These are phyloP conservation scores for Brettanomyces naardenensis DNA, from an alignment of 805 yeast genomes.

Conservation along the genomic window DNA sequence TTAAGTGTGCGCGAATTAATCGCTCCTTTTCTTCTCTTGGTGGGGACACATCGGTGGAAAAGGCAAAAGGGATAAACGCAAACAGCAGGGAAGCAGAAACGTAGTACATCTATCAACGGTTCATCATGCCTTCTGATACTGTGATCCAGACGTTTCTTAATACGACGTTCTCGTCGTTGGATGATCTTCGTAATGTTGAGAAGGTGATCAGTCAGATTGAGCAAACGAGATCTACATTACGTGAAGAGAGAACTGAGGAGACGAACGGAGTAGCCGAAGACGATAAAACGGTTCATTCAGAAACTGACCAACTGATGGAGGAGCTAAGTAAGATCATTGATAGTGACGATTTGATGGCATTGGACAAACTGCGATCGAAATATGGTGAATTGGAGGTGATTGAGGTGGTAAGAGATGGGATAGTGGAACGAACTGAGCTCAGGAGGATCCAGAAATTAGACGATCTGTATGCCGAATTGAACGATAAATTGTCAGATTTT, in stretches of 20 bases:
- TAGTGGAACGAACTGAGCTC: constrained; percentile 6
- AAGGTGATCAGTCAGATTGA: neutral
- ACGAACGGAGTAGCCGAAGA: neutral
- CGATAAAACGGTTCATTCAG: neutral
- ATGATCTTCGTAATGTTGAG: constrained; percentile 1
- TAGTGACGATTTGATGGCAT: neutral
- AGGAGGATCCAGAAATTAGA: constrained; percentile 1
- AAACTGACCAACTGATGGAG: neutral
- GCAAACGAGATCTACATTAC: neutral
- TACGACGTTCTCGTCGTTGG: constrained; percentile 1
- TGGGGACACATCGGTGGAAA: too few species aligned
- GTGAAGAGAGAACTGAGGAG: neutral
- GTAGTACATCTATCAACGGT: too few species aligned
- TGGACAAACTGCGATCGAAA: constrained; percentile 4
- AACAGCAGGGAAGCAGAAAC: too few species aligned
- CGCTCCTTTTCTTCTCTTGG: too few species aligned
- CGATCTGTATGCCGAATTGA: neutral
- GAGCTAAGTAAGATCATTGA: neutral
- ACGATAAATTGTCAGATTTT: constrained; percentile 5
- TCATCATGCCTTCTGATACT: neutral
- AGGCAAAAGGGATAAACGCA: too few species aligned
- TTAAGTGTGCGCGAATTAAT: too few species aligned
- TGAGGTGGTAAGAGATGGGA: constrained; percentile 7
- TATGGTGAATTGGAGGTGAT: constrained; percentile 9
- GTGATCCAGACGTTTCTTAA: constrained; percentile 1